Conservation (phyloP, 1,139 yeast species). For the Candida anutae region DNA sequence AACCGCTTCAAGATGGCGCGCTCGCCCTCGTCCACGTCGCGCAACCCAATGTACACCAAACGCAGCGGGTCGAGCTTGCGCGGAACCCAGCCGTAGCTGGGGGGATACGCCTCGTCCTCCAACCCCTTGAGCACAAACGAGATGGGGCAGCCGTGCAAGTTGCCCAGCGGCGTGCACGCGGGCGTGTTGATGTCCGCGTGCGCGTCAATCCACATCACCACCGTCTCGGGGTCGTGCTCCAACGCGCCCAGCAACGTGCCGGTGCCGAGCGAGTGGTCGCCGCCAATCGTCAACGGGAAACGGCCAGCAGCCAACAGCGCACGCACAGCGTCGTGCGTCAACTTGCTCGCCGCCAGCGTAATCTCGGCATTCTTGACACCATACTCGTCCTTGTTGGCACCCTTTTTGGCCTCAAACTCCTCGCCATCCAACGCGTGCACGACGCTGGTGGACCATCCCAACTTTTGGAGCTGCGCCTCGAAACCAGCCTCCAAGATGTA, state of each 20-base stretch:
- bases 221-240: conserved; percentile 75
- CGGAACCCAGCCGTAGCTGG: conserved; percentile 76
- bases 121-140: conserved; percentile 75
- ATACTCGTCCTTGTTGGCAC: conserved; percentile 38
- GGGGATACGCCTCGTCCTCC: conserved; percentile 55
- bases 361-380: conserved; percentile 68
- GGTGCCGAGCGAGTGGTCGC: conserved; percentile 95
- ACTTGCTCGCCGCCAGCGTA: conserved; percentile 67
- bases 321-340: conserved; percentile 56
- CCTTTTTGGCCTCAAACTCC: conserved; percentile 33
- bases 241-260: conserved; percentile 87
- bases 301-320: conserved; percentile 39
- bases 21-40: conserved; percentile 90
- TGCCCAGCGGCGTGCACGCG: conserved; percentile 78
- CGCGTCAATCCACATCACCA: conserved; percentile 94
- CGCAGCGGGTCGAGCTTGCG: conserved; percentile 56
- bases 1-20: conserved; percentile 61
- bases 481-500: conserved; percentile 69
- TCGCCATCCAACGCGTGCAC: conserved; percentile 50
- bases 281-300: conserved; percentile 84
- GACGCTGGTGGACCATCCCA: conserved; percentile 67
- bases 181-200: conserved; percentile 97
- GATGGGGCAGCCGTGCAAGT: conserved; percentile 95
- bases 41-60: conserved; percentile 86
- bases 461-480: conserved; percentile 46